Base-by-base conservation (phyloP, 805 yeast genomes). In the Myxozyma nipponensis region DNA sequence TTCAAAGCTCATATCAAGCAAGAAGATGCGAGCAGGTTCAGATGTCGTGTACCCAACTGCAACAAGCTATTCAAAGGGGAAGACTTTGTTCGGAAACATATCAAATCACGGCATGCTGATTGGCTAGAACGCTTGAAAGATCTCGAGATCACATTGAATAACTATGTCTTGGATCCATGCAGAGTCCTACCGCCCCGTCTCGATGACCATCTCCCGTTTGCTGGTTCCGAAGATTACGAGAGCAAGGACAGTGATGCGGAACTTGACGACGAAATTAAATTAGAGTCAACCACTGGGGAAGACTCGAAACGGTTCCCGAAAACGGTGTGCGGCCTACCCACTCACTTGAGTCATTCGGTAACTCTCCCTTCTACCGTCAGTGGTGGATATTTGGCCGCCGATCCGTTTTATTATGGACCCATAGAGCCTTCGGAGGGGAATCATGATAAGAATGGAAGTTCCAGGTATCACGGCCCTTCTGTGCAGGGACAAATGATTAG, bases 21-120 rank as follows among this genome's bases (percentile, higher is more conserved):
- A 19, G 57, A 57, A 39, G 58, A 54, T 25, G 59, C 58, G 18
- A 40, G 42, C 19, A 56, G 48, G 44, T 57, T 34, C 21, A 39
- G 60, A n/a, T 57, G 60, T 42, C 47, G 47, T 21, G 59, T 57
- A 21, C 60, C 47, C 19, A 35, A 42, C 1, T 57, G 60, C 39
- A 48, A 55, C 13, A 57, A 57, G 30, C 46, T 57, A 10, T 57
- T 57, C 40, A 49, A 49, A 30, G 60, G 56, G 3, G 59, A 42
- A 28, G 59, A 55, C n/a, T 57, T 56, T 26, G 60, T 57, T 23
- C 38, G 39, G 18, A 57, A 57, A 25, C 60, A 57, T 25, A 55
- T 57, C 21, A 49, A 34, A 34, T 56, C 49, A 22, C 49, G 55
- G 40, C 60, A 57, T 42, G 40, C 42, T n/a, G 60, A 57, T 5